Evolutionary conservation across 1,284 basidiomycete species (phyloP).

Genomic region (Leucoagaricus sp.): DNA sequence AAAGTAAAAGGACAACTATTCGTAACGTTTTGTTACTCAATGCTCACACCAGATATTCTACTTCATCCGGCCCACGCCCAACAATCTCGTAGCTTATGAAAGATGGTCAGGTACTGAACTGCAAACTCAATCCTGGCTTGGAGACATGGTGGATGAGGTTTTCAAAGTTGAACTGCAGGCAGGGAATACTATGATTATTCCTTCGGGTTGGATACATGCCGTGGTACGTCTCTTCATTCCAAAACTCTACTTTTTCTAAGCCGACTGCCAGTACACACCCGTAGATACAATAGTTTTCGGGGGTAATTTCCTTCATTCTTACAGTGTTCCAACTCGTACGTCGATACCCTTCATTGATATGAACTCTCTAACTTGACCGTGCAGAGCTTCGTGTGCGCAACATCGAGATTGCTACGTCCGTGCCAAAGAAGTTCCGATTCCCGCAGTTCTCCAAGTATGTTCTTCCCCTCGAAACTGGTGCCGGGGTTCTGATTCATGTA

Average conservation of each 20-base stretch:
- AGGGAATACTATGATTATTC: slow-evolving; percentile 98
- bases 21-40: slow-evolving; percentile 15
- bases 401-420: slow-evolving; percentile 91
- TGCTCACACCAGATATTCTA: slow-evolving; percentile 75
- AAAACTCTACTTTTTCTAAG: slow-evolving; percentile 2
- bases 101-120: slow-evolving; percentile 89
- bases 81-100: slow-evolving; percentile 89
- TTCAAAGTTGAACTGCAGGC: slow-evolving; percentile 77
- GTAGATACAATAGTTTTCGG: slow-evolving; percentile 93
- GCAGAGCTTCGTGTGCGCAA: slow-evolving; percentile 85
- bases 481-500: slow-evolving; percentile 29
- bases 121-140: slow-evolving; percentile 89
- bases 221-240: slow-evolving; percentile 62
- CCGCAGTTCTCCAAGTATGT: slow-evolving; percentile 80
- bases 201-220: slow-evolving; percentile 96
- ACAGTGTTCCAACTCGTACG: slow-evolving; percentile 73
- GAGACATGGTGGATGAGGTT: slow-evolving; percentile 88
- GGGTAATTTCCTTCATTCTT: slow-evolving; percentile 94
- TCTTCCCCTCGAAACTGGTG: slow-evolving; percentile 9
- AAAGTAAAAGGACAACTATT: slow-evolving; percentile 47
- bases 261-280: slow-evolving; percentile 76
- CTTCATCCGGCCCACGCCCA: slow-evolving; percentile 88
- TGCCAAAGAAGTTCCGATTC: slow-evolving; percentile 94
- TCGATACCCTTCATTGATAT: slow-evolving; percentile 33
- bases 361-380: slow-evolving; percentile 21